A percentile compares a stretch with the other conserved stretches of the same genome.
Evolutionary conservation across 352 stramenopile species (phyloP).

Genomic region (Phytophthora chlamydospora): DNA sequence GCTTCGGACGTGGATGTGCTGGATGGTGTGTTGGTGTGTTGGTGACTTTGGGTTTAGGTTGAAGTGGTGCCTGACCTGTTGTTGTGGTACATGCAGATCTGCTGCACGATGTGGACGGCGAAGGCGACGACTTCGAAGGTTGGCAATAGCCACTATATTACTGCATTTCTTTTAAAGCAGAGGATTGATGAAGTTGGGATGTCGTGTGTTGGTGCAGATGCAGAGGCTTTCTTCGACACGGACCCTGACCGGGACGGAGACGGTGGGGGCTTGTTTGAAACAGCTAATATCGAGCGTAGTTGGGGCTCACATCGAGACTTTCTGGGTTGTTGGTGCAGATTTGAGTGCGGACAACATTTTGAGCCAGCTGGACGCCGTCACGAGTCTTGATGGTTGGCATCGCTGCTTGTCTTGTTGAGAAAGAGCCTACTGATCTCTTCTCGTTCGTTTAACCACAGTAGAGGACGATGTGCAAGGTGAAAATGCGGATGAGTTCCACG

Average conservation of each 20-base stretch:
- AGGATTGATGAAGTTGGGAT: not conserved
- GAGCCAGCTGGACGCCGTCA: slow-evolving; percentile 42
- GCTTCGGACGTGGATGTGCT: slow-evolving; percentile 38
- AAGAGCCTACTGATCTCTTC: slow-evolving; percentile 1
- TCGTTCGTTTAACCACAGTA: slow-evolving; percentile 1
- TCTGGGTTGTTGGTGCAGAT: slow-evolving; percentile 7
- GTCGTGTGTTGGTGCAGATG: slow-evolving; percentile 21
- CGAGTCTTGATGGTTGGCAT: slow-evolving; percentile 31
- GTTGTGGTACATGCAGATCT: slow-evolving; percentile 26
- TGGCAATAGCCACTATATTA: slow-evolving; percentile 1
- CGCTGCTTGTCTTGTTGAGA: not conserved
- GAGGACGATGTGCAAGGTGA: slow-evolving; percentile 22
- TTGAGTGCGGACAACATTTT: slow-evolving; percentile 42
- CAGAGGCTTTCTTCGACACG: slow-evolving; percentile 35
- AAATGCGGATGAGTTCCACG: slow-evolving; percentile 26
- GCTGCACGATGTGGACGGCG: slow-evolving; percentile 29
- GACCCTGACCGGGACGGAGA: slow-evolving; percentile 17
- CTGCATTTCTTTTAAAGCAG: not conserved
- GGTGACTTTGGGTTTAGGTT: not conserved
- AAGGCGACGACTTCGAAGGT: slow-evolving; percentile 36
- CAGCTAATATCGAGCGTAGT: not conserved
- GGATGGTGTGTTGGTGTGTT: slow-evolving; percentile 37
- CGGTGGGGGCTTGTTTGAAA: slow-evolving; percentile 7
- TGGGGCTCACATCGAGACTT: not conserved
- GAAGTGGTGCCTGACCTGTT: slow-evolving; percentile 8